Evolutionary conservation across 768 basidiomycete genomes (phyloP).

Genomic region (Infundibulicybe gibba): DNA sequence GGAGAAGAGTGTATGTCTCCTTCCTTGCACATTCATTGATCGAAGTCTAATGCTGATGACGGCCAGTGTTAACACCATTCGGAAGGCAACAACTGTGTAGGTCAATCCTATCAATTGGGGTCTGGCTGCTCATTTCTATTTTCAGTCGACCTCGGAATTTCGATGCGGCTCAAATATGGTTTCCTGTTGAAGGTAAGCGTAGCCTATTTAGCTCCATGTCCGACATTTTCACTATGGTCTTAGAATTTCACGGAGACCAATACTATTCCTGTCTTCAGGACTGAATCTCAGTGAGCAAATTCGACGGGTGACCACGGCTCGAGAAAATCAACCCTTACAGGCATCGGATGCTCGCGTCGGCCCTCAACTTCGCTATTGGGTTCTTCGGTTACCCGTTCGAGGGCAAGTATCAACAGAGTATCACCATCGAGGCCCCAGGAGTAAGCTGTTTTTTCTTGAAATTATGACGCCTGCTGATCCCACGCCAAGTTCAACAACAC

Average conservation of each 20-base stretch:
- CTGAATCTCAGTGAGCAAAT: slow-evolving; percentile 60
- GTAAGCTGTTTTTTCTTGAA: slow-evolving; percentile 32
- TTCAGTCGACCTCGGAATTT: slow-evolving; percentile 62
- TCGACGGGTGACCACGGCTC: not conserved
- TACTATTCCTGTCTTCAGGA: slow-evolving; percentile 74
- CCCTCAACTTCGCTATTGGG: slow-evolving; percentile 68
- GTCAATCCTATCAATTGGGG: not conserved
- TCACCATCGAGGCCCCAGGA: slow-evolving; percentile 63
- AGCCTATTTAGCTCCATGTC: not conserved
- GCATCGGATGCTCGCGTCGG: slow-evolving; percentile 69
- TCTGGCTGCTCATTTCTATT: not conserved
- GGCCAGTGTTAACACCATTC: slow-evolving; percentile 81
- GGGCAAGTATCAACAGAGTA: slow-evolving; percentile 70
- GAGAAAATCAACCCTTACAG: slow-evolving; percentile 25
- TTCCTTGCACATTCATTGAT: not conserved
- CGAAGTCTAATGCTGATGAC: not conserved
- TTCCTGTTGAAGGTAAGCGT: slow-evolving; percentile 57
- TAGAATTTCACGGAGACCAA: slow-evolving; percentile 58
- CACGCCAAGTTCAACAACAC: slow-evolving; percentile 71
- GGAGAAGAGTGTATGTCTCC: slow-evolving; percentile 69
- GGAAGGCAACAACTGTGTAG: slow-evolving; percentile 84
- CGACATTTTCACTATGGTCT: not conserved
- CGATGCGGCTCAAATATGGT: slow-evolving; percentile 76
- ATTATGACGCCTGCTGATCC: not conserved
- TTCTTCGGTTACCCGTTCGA: slow-evolving; percentile 77